These are phyloP conservation scores for Ganoderma resinaceum DNA, from an alignment of 1,284 basidiomycete genomes.

Conservation along the genomic window DNA sequence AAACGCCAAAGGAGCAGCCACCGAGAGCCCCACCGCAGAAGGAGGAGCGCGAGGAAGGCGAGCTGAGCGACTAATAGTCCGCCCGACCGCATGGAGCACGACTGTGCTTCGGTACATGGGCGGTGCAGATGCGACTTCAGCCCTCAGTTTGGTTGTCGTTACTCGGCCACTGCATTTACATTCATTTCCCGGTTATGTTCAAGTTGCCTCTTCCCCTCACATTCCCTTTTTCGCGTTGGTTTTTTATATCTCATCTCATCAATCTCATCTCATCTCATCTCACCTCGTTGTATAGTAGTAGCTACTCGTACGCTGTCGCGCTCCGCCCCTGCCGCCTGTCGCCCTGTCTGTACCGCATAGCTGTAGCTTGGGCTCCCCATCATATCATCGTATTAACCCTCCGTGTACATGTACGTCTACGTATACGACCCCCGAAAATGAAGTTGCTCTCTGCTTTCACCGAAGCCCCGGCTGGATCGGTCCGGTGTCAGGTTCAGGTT, in stretches of 20 bases:
- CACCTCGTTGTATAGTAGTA: constrained; percentile 24
- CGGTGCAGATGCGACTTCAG: neutral
- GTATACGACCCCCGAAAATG: neutral
- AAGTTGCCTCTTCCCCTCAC: neutral
- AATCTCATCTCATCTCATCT: constrained; percentile 2
- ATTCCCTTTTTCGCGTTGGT: neutral
- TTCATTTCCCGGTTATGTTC: neutral
- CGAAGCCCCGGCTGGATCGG: neutral
- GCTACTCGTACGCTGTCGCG: constrained; percentile 25
- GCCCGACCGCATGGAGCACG: constrained; percentile 1
- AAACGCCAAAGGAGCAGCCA: neutral
- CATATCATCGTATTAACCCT: neutral
- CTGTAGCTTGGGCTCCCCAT: constrained; percentile 24
- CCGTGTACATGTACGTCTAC: neutral
- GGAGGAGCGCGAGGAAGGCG: constrained; percentile 51
- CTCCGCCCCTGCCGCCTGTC: neutral
- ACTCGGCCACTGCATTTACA: neutral
- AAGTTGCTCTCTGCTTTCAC: neutral
- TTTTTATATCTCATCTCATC: neutral
- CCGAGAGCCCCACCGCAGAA: constrained; percentile 27
- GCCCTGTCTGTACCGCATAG: constrained; percentile 28
- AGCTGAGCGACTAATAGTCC: constrained; percentile 49
- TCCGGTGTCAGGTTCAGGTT: too few relatives aligned
- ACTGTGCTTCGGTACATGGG: constrained; percentile 1
- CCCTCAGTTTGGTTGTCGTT: neutral